phyloP scores from a whole-genome alignment of 768 basidiomycete genomes.

The Naematelia aurantialba region DNA sequence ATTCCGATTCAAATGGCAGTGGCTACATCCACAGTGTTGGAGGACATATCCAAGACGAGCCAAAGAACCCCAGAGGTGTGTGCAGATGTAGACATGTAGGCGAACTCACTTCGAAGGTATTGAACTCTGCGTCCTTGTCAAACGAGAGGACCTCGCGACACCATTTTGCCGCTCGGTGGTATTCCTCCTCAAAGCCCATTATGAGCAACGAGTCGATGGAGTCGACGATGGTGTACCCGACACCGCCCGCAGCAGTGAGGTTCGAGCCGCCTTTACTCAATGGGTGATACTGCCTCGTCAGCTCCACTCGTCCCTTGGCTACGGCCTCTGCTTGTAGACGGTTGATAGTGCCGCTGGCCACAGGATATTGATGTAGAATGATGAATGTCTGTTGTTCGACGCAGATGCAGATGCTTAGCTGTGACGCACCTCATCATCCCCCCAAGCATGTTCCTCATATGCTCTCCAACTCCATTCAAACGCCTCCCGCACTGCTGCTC shows the following conservation, averaged over 20 bases:
- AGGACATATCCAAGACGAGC: neutral
- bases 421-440: slow-evolving; percentile 60
- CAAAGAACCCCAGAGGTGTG: slow-evolving; percentile 1
- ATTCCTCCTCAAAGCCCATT: slow-evolving; percentile 78
- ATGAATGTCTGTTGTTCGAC: neutral
- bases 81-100: neutral
- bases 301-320: too few species aligned
- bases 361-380: too few species aligned
- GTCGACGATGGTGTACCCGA: slow-evolving; percentile 86
- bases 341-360: too few species aligned
- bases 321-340: too few species aligned
- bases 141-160: slow-evolving; percentile 65
- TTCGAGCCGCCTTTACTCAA: slow-evolving; percentile 70
- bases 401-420: neutral
- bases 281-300: slow-evolving; percentile 67
- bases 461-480: slow-evolving; percentile 55
- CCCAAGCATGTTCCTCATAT: slow-evolving; percentile 78
- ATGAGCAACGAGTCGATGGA: slow-evolving; percentile 81
- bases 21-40: neutral
- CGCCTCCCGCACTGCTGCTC: slow-evolving; percentile 69
- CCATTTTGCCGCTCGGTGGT: slow-evolving; percentile 73
- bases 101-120: slow-evolving; percentile 77
- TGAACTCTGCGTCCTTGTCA: slow-evolving; percentile 72
- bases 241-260: slow-evolving; percentile 66
- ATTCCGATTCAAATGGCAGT: neutral